Evolutionary conservation across 2,329 filamentous ascomycete genomes (phyloP).

Genomic region (Myriosclerotinia duriaeana): DNA sequence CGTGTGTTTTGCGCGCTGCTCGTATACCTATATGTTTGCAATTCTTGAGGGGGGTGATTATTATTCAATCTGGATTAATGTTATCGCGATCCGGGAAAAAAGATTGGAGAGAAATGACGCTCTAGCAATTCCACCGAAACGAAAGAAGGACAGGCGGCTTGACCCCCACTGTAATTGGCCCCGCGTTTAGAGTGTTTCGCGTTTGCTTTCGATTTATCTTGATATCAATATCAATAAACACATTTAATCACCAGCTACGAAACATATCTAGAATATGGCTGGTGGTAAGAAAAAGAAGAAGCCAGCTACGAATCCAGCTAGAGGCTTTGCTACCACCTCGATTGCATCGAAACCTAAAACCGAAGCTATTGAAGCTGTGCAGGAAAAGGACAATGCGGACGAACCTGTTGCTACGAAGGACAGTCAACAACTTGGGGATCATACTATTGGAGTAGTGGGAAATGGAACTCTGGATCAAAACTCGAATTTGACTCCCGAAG

Average conservation of each 20-base stretch:
- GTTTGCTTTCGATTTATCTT: constrained; percentile 15
- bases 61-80: constrained; percentile 18
- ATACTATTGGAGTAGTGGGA: constrained; percentile 21
- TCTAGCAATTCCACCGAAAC: constrained; percentile 11
- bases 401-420: constrained; percentile 24
- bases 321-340: constrained; percentile 92
- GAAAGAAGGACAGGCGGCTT: not conserved
- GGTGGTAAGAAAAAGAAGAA: constrained; percentile 82
- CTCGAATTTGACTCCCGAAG: constrained; percentile 69
- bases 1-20: not conserved
- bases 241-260: constrained; percentile 4
- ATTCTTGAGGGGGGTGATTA: not conserved
- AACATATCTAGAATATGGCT: constrained; percentile 55
- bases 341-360: constrained; percentile 77
- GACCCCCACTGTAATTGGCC: constrained; percentile 23
- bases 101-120: constrained; percentile 20
- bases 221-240: constrained; percentile 12
- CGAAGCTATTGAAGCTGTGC: constrained; percentile 49
- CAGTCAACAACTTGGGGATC: constrained; percentile 20
- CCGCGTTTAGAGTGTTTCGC: constrained; percentile 23
- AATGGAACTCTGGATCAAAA: constrained; percentile 37
- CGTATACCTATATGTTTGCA: not conserved
- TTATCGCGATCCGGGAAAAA: constrained; percentile 18
- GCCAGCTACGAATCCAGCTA: constrained; percentile 77
- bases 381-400: constrained; percentile 32